Conservation (phyloP, 257 asterid species). For the Rehmannia glutinosa region DNA sequence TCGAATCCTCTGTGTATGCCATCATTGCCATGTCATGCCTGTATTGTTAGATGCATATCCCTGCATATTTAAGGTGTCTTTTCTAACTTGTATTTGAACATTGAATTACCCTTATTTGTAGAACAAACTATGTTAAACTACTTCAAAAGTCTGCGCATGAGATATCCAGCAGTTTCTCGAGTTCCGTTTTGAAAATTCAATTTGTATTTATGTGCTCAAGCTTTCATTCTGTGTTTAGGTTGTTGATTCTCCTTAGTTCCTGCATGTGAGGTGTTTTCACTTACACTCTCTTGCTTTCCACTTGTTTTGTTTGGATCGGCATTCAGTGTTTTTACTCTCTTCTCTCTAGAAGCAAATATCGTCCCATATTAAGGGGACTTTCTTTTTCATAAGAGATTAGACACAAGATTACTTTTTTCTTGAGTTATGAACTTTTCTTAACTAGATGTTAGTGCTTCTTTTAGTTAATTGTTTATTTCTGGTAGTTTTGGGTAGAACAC, state of each 20-base stretch:
- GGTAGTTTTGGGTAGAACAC: background rate
- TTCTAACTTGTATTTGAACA: background rate
- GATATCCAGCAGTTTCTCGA: too few relatives aligned
- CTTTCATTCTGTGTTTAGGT: background rate
- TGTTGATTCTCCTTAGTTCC: too few relatives aligned
- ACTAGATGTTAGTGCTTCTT: background rate
- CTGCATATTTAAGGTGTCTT: background rate
- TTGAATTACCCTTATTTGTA: background rate
- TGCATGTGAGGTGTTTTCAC: background rate
- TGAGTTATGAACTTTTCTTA: background rate
- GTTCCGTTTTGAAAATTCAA: background rate
- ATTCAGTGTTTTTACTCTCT: background rate
- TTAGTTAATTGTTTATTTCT: background rate
- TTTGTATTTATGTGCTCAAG: too few relatives aligned
- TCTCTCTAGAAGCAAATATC: background rate
- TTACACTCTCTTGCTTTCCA: background rate
- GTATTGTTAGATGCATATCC: background rate
- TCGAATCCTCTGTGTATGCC: background rate
- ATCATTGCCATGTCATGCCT: background rate
- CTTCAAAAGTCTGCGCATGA: too few relatives aligned
- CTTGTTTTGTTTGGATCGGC: background rate
- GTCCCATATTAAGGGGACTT: background rate
- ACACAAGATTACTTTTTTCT: background rate
- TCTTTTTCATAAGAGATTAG: background rate
- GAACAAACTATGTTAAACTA: background rate